Evolutionary conservation across 352 stramenopile genomes (phyloP).

Genomic region (Pythium sp.): DNA sequence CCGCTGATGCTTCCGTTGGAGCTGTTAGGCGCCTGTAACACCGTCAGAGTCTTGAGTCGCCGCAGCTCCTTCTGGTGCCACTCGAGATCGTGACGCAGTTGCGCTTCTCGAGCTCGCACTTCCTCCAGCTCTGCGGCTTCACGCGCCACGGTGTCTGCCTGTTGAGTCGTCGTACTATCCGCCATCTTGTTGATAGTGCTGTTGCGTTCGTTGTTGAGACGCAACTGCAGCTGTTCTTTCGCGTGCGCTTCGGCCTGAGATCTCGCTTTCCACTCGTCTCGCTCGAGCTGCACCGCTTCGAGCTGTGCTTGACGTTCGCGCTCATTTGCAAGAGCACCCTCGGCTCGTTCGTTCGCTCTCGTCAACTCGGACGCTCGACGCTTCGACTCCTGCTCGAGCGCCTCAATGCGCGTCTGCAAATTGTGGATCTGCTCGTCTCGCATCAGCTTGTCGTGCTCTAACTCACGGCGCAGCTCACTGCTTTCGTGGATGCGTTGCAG

Average conservation of each 20-base stretch:
- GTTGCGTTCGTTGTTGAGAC: conserved; percentile 22
- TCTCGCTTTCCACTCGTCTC: conserved; percentile 47
- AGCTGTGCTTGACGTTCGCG: conserved; percentile 37
- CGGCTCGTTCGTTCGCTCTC: conserved; percentile 34
- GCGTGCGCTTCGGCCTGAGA: conserved; percentile 33
- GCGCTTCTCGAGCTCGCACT: conserved; percentile 34
- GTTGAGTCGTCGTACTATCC: conserved; percentile 9
- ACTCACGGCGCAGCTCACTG: conserved; percentile 24
- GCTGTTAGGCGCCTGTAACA: not conserved
- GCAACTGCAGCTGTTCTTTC: conserved; percentile 35
- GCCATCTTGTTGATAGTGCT: not conserved
- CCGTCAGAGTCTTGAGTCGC: conserved; percentile 28
- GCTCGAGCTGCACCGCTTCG: conserved; percentile 43
- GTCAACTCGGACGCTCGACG: conserved; percentile 29
- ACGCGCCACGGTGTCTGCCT: conserved; percentile 12
- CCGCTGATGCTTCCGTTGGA: conserved; percentile 1
- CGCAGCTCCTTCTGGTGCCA: conserved; percentile 60
- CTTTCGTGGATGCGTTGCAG: conserved; percentile 41
- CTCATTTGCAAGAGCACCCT: conserved; percentile 27
- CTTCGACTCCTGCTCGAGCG: conserved; percentile 30
- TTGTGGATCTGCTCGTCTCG: conserved; percentile 37
- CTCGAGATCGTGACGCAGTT: conserved; percentile 57
- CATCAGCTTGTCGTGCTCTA: conserved; percentile 43
- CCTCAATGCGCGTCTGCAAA: conserved; percentile 30
- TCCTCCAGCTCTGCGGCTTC: conserved; percentile 35